Evolutionary conservation across 2,329 filamentous ascomycete species (phyloP).

Genomic region (Chaetomium globosum): DNA sequence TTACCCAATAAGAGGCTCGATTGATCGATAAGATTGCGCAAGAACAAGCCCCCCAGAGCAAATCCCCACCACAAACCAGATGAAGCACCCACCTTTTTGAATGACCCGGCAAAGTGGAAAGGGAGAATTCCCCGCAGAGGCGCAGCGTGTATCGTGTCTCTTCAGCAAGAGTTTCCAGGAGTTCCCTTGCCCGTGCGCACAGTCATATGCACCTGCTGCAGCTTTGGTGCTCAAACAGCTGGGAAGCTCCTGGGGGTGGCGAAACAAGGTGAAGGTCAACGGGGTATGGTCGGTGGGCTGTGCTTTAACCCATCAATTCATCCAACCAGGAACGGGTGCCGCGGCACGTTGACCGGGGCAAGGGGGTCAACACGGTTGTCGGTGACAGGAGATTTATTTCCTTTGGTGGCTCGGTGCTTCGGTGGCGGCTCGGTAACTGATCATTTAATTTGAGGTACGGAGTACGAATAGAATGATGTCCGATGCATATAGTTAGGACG

Average conservation of each 20-base stretch:
- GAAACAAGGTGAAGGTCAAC: background rate
- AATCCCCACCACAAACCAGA: background rate
- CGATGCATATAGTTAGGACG: background rate
- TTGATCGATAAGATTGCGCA: slow-evolving; percentile 16
- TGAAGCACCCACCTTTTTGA: slow-evolving; percentile 13
- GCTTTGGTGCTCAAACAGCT: slow-evolving; percentile 19
- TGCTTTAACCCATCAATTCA: background rate
- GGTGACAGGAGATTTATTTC: background rate
- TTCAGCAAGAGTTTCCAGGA: slow-evolving; percentile 7
- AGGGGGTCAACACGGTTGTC: background rate
- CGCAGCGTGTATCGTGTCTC: slow-evolving; percentile 14
- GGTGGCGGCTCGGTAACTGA: background rate
- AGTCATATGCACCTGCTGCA: slow-evolving; percentile 14
- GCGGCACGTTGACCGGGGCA: slow-evolving; percentile 6
- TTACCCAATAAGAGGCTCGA: background rate
- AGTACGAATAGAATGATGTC: no score
- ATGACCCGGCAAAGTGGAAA: background rate
- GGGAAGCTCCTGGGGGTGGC: slow-evolving; percentile 9
- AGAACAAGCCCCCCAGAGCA: background rate
- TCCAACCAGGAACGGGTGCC: slow-evolving; percentile 8
- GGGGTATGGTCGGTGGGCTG: background rate
- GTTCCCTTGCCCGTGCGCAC: slow-evolving; percentile 19
- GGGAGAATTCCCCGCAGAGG: background rate
- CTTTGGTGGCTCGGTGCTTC: background rate
- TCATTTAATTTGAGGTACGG: background rate